These are phyloP conservation scores for Paraurostyla sp. DNA, from an alignment of 73 alveolate species.

Conservation along the genomic window DNA sequence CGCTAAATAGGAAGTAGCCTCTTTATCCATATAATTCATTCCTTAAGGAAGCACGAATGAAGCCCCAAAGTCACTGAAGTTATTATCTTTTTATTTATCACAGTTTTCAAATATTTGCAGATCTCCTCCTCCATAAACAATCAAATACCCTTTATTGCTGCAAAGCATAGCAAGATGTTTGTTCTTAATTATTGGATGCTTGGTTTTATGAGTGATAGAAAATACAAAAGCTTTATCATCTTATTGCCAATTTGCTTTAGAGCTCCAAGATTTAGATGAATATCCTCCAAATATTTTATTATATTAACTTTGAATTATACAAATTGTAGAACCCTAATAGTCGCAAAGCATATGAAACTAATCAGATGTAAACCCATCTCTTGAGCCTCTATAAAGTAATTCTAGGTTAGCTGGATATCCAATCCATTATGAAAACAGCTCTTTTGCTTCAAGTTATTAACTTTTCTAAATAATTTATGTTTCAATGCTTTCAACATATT, in stretches of 20 bases:
- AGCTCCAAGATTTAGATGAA: conserved; percentile 25
- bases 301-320: not conserved
- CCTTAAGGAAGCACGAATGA: conserved; percentile 38
- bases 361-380: conserved; percentile 44
- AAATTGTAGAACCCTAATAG: conserved; percentile 9
- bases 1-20: conserved; percentile 35
- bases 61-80: conserved; percentile 21
- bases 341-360: conserved; percentile 23
- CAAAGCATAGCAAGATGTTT: conserved; percentile 31
- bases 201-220: conserved; percentile 1
- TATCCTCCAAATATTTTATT: conserved; percentile 46
- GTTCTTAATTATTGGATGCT: conserved; percentile 15
- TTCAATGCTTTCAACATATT: not conserved
- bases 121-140: conserved; percentile 42
- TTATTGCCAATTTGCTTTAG: not conserved
- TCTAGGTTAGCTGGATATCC: conserved; percentile 31
- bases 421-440: not conserved
- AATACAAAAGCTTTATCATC: conserved; percentile 48
- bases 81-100: conserved; percentile 18
- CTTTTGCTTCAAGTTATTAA: not conserved
- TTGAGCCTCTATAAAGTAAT: conserved; percentile 18
- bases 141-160: conserved; percentile 33
- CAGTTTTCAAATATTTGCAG: not conserved
- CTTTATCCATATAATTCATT: not conserved
- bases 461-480: not conserved